These are phyloP conservation scores for Saksenaea vasiformis DNA, from an alignment of 371 early-diverging fungal genomes.

Conservation along the genomic window DNA sequence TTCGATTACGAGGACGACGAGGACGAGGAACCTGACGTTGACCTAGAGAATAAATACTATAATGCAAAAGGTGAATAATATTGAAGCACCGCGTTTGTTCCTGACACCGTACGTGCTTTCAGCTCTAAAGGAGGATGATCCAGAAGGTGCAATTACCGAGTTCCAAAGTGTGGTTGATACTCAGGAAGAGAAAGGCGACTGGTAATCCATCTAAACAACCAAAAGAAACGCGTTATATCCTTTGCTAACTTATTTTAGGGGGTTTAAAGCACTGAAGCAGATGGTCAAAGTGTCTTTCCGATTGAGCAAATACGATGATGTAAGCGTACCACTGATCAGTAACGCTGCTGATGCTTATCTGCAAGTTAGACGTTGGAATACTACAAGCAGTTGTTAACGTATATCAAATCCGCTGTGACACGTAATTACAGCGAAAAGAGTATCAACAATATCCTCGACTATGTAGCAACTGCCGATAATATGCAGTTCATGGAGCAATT, in stretches of 20 bases:
- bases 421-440: conserved; percentile 95
- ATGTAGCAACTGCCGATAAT: conserved; percentile 73
- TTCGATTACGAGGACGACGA: conserved; percentile 91
- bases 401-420: conserved; percentile 81
- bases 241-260: conserved; percentile 57
- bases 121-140: conserved; percentile 83
- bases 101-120: not conserved
- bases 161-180: conserved; percentile 83
- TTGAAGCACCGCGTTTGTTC: not conserved
- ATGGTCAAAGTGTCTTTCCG: conserved; percentile 87
- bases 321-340: conserved; percentile 20
- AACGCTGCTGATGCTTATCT: not conserved
- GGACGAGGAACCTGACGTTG: conserved; percentile 85
- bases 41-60: conserved; percentile 94
- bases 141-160: conserved; percentile 74
- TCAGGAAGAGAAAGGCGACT: conserved; percentile 83
- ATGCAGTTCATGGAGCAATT: conserved; percentile 83
- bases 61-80: conserved; percentile 80
- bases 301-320: conserved; percentile 64
- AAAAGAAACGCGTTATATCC: not conserved
- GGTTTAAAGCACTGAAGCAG: conserved; percentile 94
- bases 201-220: conserved; percentile 52
- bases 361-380: conserved; percentile 67
- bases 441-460: conserved; percentile 93
- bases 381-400: conserved; percentile 80